Conservation (phyloP, 495 filamentous ascomycete genomes). For the Talaromyces stipitatus region DNA sequence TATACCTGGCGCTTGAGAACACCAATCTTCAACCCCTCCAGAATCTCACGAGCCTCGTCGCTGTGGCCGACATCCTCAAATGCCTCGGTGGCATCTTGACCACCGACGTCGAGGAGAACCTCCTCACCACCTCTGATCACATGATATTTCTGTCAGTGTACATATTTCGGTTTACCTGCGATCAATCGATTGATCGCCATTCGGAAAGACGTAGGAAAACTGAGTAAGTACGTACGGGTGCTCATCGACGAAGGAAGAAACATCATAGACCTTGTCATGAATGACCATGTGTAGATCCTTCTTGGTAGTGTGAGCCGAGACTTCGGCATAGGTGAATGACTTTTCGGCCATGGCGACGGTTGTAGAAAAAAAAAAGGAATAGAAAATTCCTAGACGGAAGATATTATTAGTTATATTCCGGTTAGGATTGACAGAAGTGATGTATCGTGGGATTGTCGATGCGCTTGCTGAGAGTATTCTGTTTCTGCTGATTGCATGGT, state of each 20-base stretch:
- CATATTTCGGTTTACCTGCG: not conserved
- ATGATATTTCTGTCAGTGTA: not conserved
- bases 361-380: constrained; percentile 4
- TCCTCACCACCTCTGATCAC: constrained; percentile 84
- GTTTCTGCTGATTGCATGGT: too few species aligned
- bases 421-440: not conserved
- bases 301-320: constrained; percentile 84
- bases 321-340: constrained; percentile 76
- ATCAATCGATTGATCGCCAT: too few species aligned
- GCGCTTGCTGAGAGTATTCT: too few species aligned
- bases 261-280: constrained; percentile 95
- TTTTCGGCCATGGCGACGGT: constrained; percentile 56
- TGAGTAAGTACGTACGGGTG: constrained; percentile 75
- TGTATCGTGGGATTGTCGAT: not conserved
- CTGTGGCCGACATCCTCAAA: constrained; percentile 99
- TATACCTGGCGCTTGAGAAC: constrained; percentile 79
- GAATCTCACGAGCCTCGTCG: constrained; percentile 94
- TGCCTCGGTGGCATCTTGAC: constrained; percentile 94
- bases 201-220: too few species aligned
- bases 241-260: constrained; percentile 87
- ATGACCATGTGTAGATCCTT: constrained; percentile 91
- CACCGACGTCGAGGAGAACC: constrained; percentile 91
- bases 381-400: constrained; percentile 8
- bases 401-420: constrained; percentile 10
- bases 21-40: constrained; percentile 71